Base-by-base conservation (phyloP, 2,329 filamentous ascomycete species). In the Phyllosticta citribraziliensis region DNA sequence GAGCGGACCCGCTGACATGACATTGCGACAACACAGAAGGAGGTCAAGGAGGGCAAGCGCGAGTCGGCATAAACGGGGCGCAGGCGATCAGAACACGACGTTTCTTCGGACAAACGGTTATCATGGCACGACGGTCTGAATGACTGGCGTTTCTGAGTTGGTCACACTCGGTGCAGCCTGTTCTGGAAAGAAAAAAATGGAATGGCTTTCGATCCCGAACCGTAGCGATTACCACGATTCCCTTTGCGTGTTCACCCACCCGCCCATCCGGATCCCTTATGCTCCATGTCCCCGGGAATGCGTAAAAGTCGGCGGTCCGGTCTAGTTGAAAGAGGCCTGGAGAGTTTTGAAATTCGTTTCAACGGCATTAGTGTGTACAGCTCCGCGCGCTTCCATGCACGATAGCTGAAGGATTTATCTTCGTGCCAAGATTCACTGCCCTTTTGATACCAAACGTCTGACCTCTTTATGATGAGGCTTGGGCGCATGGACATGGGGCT, bases 1-100 rank as follows among this genome's bases (percentile, higher is more conserved):
- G 56, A 35, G 20, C 51, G 17, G 6, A 12, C 3, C 17, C 17
- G 56, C n/a, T 50, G 52, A 58, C 55, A 33, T 47, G 17, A 25
- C 58, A 54, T 10, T 59, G 5, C 55, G 50, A 58, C 47, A 8
- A 24, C 71, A 78, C 78, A 96, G 93, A 99, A 97, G 85, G 94
- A 97, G 85, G 84, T 91, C 74, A 92, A 89, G 84, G 92, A 97
- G 81, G 93, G 91, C 80, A 96, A 94, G 87, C 86, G 91, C 70
- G 90, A 95, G 76, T 79, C 85, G 71, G 91, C 88, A 81, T 96
- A 85, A 82, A 78, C 70, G 70, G 68, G 25, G 19, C 50, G 51
- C 35, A 62, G 57, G 40, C 30, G 56, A 35, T 60, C 40, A 47
- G 40, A 5, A 47, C 14, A 47, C 40, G 40, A 47, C 40, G 40